Percentiles rank a stretch among this genome's conserved stretches.
These are phyloP conservation scores for Paecilomyces dactylethromorphus DNA, from an alignment of 2,329 filamentous ascomycete species.

Conservation along the genomic window DNA sequence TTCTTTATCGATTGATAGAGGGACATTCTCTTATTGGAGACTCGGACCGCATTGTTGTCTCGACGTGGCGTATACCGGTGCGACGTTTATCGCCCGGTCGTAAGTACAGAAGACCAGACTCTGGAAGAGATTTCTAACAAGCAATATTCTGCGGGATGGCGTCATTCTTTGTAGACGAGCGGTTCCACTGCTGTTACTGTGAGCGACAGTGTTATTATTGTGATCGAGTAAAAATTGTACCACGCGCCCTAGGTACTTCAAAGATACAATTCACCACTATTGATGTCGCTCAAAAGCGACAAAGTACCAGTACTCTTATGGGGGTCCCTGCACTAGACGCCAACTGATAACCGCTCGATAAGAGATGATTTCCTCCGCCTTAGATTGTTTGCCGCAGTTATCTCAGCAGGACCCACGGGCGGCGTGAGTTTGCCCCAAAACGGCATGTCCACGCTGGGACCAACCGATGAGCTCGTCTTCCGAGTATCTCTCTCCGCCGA, in stretches of 20 bases:
- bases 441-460: background rate
- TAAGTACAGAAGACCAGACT: background rate
- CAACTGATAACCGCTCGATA: background rate
- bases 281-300: too few species aligned
- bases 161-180: too few species aligned
- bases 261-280: too few species aligned
- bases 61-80: background rate
- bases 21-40: background rate
- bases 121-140: background rate
- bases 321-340: background rate
- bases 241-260: background rate
- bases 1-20: background rate
- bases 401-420: conserved; percentile 1
- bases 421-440: conserved; percentile 6
- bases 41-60: background rate
- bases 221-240: too few species aligned
- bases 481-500: background rate
- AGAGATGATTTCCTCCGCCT: background rate
- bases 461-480: background rate
- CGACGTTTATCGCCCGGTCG: background rate
- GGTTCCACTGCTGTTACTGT: background rate
- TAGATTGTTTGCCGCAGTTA: background rate
- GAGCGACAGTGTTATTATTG: too few species aligned
- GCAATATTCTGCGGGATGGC: background rate
- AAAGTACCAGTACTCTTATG: background rate